Evolutionary conservation across 1,284 basidiomycete genomes (phyloP).

Genomic region (Thelephora terrestris): DNA sequence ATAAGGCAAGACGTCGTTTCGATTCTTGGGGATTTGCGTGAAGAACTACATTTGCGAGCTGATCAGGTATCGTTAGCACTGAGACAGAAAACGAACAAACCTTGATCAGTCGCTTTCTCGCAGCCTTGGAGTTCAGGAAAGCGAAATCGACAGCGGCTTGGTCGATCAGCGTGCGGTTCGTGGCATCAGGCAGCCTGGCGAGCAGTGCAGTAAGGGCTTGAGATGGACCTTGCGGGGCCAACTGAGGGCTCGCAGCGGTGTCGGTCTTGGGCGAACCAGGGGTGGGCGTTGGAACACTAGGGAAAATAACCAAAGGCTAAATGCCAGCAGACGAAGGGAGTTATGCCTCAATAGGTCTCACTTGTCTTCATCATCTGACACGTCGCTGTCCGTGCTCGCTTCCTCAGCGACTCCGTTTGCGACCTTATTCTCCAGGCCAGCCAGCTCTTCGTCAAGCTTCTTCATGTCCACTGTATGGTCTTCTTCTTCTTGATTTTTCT

Average conservation of each 20-base stretch:
- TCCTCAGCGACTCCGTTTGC: constrained; percentile 17
- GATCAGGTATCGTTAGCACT: neutral
- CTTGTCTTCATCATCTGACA: constrained; percentile 40
- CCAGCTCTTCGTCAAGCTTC: constrained; percentile 63
- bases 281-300: constrained; percentile 48
- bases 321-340: neutral
- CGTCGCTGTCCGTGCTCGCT: constrained; percentile 11
- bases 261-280: constrained; percentile 56
- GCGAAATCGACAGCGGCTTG: constrained; percentile 94
- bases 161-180: constrained; percentile 87
- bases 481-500: constrained; percentile 20
- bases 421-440: constrained; percentile 31
- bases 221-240: constrained; percentile 80
- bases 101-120: constrained; percentile 82
- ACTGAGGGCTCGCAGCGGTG: constrained; percentile 53
- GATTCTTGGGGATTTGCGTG: constrained; percentile 76
- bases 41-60: constrained; percentile 52
- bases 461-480: constrained; percentile 46
- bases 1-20: constrained; percentile 88
- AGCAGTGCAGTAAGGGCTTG: constrained; percentile 90
- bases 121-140: constrained; percentile 92
- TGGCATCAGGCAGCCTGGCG: constrained; percentile 87
- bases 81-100: constrained; percentile 29
- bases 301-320: constrained; percentile 6
- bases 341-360: constrained; percentile 19